phyloP scores from a whole-genome alignment of 2,329 filamentous ascomycete genomes.

The Ophiostoma piceae region DNA sequence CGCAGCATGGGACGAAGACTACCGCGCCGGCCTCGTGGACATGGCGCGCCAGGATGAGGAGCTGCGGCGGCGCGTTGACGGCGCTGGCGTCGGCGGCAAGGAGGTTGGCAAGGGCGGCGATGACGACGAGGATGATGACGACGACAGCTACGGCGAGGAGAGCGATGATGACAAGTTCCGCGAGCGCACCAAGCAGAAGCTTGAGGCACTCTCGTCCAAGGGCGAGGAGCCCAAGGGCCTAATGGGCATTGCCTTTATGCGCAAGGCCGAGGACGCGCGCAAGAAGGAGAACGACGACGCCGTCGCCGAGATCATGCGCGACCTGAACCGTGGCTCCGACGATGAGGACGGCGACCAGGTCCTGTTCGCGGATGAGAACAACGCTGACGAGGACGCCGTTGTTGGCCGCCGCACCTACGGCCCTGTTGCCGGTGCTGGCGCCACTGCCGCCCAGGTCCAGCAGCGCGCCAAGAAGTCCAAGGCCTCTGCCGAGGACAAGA shows the following conservation, averaged over 20 bases:
- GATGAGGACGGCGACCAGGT: slow-evolving; percentile 13
- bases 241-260: slow-evolving; percentile 90
- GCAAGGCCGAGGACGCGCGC: slow-evolving; percentile 71
- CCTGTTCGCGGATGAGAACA: not conserved
- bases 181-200: slow-evolving; percentile 45
- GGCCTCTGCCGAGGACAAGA: not conserved
- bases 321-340: slow-evolving; percentile 56
- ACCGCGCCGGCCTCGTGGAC: slow-evolving; percentile 69
- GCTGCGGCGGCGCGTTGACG: slow-evolving; percentile 71
- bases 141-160: slow-evolving; percentile 50
- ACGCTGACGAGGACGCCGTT: slow-evolving; percentile 18
- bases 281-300: slow-evolving; percentile 69
- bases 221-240: slow-evolving; percentile 56
- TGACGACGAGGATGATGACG: slow-evolving; percentile 48
- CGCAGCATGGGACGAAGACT: slow-evolving; percentile 83
- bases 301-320: slow-evolving; percentile 61
- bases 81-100: slow-evolving; percentile 44
- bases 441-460: not conserved
- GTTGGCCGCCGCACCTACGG: slow-evolving; percentile 28
- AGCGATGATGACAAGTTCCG: slow-evolving; percentile 50
- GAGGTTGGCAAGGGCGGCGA: slow-evolving; percentile 26
- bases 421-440: not conserved
- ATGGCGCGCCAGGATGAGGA: slow-evolving; percentile 81
- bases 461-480: not conserved
- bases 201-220: slow-evolving; percentile 36